Evolutionary conservation across 2,329 filamentous ascomycete genomes (phyloP).

Genomic region (Chlorencoelia australis): DNA sequence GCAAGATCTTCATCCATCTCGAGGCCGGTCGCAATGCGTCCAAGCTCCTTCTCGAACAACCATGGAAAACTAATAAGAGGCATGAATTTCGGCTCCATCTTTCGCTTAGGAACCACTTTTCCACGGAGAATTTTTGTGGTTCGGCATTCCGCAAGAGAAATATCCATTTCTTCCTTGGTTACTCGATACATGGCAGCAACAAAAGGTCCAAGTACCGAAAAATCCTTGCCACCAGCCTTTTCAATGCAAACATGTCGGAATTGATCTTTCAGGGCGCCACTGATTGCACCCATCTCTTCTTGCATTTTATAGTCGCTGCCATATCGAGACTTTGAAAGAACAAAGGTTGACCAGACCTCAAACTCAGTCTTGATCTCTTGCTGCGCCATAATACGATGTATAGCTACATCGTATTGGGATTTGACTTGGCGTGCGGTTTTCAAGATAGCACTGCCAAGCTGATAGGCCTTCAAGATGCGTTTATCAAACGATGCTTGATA

Average conservation of each 20-base stretch:
- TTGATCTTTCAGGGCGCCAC: constrained; percentile 53
- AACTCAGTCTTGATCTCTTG: constrained; percentile 80
- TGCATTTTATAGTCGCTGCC: constrained; percentile 76
- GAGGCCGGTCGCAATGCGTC: constrained; percentile 49
- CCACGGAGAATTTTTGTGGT: constrained; percentile 30
- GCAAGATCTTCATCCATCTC: constrained; percentile 17
- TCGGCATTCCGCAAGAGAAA: constrained; percentile 43
- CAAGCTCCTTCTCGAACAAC: constrained; percentile 69
- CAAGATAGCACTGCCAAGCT: constrained; percentile 44
- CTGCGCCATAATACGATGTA: constrained; percentile 76
- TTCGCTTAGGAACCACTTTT: constrained; percentile 28
- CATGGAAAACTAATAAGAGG: constrained; percentile 92
- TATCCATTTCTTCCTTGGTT: constrained; percentile 59
- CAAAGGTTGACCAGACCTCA: constrained; percentile 82
- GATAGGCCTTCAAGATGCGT: constrained; percentile 57
- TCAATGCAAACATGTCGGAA: constrained; percentile 59
- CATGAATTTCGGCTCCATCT: constrained; percentile 41
- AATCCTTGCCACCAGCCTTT: constrained; percentile 50
- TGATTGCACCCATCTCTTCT: constrained; percentile 67
- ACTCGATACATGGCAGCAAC: constrained; percentile 82
- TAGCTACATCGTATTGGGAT: constrained; percentile 61
- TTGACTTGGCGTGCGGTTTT: constrained; percentile 58
- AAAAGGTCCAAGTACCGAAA: constrained; percentile 55
- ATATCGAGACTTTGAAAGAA: constrained; percentile 62
- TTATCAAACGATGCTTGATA: constrained; percentile 65